Evolutionary conservation across 805 yeast species (phyloP).

Genomic region (Saccharomycopsis fermentans): DNA sequence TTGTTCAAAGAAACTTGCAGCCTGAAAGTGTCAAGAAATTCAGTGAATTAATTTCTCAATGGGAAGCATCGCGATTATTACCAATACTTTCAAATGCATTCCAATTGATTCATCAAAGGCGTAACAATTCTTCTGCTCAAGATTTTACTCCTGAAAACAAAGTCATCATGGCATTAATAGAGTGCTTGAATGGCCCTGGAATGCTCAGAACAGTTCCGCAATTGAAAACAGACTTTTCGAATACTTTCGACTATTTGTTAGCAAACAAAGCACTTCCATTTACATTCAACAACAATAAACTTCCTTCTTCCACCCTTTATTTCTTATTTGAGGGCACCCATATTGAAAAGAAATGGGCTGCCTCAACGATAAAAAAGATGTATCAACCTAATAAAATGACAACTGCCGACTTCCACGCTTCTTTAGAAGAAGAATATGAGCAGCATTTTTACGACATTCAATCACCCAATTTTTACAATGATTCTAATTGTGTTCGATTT

Average conservation of each 20-base stretch:
- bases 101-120: background rate
- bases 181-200: slow-evolving; percentile 44
- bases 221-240: slow-evolving; percentile 30
- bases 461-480: slow-evolving; percentile 38
- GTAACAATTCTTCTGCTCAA: background rate
- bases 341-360: slow-evolving; percentile 41
- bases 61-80: slow-evolving; percentile 26
- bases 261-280: slow-evolving; percentile 6
- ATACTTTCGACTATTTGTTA: slow-evolving; percentile 23
- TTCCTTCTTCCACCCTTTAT: slow-evolving; percentile 44
- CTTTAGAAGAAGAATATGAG: slow-evolving; percentile 46
- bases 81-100: slow-evolving; percentile 19
- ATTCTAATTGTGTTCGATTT: slow-evolving; percentile 32
- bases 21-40: slow-evolving; percentile 32
- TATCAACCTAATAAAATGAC: slow-evolving; percentile 15
- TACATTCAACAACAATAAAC: slow-evolving; percentile 15
- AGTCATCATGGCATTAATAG: slow-evolving; percentile 27
- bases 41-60: slow-evolving; percentile 26
- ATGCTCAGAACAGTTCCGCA: slow-evolving; percentile 32
- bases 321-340: slow-evolving; percentile 44
- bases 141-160: background rate
- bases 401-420: slow-evolving; percentile 24
- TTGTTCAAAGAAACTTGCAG: slow-evolving; percentile 37
- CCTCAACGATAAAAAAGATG: slow-evolving; percentile 24
- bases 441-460: slow-evolving; percentile 44